Percentiles rank a stretch among this genome's conserved stretches.
These are phyloP conservation scores for Salix arbutifolia DNA, from an alignment of 345 rosid species.

Conservation along the genomic window DNA sequence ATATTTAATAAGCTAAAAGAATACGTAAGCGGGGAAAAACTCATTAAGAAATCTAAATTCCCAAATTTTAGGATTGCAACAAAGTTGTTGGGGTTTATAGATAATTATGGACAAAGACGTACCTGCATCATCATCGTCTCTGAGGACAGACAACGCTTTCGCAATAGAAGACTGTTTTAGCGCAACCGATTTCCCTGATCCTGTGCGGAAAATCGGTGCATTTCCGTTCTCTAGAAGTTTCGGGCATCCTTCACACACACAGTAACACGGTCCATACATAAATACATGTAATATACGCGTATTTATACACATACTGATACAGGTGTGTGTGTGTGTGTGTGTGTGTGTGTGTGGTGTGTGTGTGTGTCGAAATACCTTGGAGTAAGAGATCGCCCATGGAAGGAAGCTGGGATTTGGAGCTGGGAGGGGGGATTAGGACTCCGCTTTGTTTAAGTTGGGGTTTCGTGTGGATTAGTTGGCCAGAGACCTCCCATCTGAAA, in stretches of 20 bases:
- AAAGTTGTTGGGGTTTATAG: background rate
- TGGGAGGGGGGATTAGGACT: slow-evolving; percentile 16
- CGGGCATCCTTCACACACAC: slow-evolving; percentile 27
- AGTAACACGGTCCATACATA: background rate
- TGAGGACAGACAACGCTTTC: slow-evolving; percentile 56
- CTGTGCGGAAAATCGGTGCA: slow-evolving; percentile 56
- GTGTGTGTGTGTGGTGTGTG: background rate
- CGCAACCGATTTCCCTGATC: slow-evolving; percentile 55
- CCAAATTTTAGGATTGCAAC: too few species aligned
- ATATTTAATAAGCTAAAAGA: too few species aligned
- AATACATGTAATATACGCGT: too few species aligned
- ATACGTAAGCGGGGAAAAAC: too few species aligned
- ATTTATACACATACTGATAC: background rate
- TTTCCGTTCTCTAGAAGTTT: slow-evolving; percentile 37
- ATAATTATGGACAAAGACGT: background rate
- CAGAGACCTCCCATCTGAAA: slow-evolving; percentile 61
- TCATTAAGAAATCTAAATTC: background rate
- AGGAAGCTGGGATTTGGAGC: slow-evolving; percentile 34
- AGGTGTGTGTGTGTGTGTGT: background rate
- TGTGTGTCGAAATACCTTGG: slow-evolving; percentile 35
- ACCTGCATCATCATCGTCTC: slow-evolving; percentile 35
- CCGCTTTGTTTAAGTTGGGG: slow-evolving; percentile 13
- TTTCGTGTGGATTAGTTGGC: slow-evolving; percentile 20
- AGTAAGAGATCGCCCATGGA: slow-evolving; percentile 66
- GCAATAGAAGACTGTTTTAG: slow-evolving; percentile 60